A percentile compares a stretch with the other conserved stretches of the same genome.
phyloP scores from a whole-genome alignment of 2,329 filamentous ascomycete species.

The Celoporthe dispersa region DNA sequence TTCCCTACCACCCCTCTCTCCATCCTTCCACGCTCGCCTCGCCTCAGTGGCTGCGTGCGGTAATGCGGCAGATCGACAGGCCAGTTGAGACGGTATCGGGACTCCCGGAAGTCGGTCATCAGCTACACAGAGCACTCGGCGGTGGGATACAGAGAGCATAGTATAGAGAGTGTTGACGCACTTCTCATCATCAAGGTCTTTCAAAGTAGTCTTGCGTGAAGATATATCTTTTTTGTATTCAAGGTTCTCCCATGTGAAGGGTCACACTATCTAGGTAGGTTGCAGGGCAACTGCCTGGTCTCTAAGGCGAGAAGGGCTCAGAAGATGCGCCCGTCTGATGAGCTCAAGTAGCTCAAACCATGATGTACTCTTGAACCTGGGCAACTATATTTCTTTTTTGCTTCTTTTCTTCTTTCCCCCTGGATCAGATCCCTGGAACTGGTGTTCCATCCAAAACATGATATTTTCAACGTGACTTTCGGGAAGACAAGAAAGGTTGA shows the following conservation, averaged over 20 bases:
- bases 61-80: slow-evolving; percentile 1
- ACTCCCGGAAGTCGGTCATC: background rate
- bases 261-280: slow-evolving; percentile 3
- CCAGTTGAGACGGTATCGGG: background rate
- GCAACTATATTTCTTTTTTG: background rate
- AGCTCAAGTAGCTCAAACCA: background rate
- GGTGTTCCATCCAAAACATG: background rate
- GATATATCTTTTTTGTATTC: background rate
- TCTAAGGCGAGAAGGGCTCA: background rate
- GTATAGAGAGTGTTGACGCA: background rate
- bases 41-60: background rate
- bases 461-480: background rate
- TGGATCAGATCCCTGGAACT: background rate
- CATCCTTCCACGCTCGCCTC: background rate
- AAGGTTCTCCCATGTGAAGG: background rate
- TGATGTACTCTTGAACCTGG: background rate
- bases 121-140: background rate
- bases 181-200: background rate
- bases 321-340: background rate
- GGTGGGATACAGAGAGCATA: background rate
- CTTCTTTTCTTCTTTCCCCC: background rate
- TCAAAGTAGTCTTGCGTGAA: background rate
- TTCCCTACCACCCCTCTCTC: background rate
- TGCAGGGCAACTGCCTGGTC: background rate
- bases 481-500: too few relatives aligned